Evolutionary conservation across 2,329 filamentous ascomycete genomes (phyloP), one percentile per base, ranked within the genome.

Genomic region (Catunica adiposa): DNA sequence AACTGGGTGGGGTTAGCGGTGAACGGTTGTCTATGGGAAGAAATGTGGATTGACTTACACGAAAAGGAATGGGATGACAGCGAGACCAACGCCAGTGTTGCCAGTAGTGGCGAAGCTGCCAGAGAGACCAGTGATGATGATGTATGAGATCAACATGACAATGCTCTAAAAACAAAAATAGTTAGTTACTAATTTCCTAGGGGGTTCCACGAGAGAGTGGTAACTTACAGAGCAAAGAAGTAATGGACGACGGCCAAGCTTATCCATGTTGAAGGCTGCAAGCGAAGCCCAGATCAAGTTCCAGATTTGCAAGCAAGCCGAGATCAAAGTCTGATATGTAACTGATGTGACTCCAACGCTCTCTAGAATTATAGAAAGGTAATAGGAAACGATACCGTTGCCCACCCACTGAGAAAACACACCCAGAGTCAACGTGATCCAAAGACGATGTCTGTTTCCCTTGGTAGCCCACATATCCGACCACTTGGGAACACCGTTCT

Each of bases 31-130:
- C n/a, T n/a, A 26, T 17, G 15, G 22, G 1, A 4, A 14, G 25
- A 44, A 37, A 31, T 17, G 6, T 7, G 20, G 44, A 3, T 15
- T 9, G 17, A 53, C 55, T n/a, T 80, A 83, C 3, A 71, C 68
- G 59, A 80, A 82, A 61, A 78, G 79, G 65, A 79, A 82, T 65
- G 82, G 74, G 31, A 83, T 66, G 22, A 66, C 66, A 2, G 70
- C 65, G 22, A 69, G 66, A 29, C 64, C 66, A 4, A 69, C 66
- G 5, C 58, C 64, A 56, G 58, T 56, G 59, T 67, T 65, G 68
- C 14, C 69, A 52, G 68, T 73, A 37, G 65, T 66, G 60, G 2
- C 64, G 71, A 38, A 79, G 38, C 38, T 37, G 14, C 47, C 56
- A 4, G 56, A 55, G 34, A 58, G 53, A 31, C 46, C 69, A 0